Percentiles rank a stretch among this genome's conserved stretches.
Conservation (phyloP, 2,329 filamentous ascomycete species). For the Penicillium hordei region DNA sequence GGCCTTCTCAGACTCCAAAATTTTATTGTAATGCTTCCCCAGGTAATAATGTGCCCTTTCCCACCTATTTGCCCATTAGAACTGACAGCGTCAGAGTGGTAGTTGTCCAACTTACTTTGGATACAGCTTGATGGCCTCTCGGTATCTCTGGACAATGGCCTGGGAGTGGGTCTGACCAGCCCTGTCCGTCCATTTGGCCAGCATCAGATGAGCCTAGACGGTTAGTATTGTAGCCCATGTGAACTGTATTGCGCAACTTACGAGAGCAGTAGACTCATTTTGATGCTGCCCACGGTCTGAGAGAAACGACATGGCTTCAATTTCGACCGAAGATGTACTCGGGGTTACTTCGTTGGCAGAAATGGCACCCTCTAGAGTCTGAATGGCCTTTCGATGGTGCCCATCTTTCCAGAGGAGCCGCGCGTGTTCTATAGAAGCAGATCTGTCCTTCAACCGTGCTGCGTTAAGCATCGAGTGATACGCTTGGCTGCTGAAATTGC, state of each 20-base stretch:
- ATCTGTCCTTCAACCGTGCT: conserved; percentile 76
- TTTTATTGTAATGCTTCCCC: conserved; percentile 94
- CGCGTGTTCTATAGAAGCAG: conserved; percentile 91
- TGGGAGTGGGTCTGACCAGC: conserved; percentile 89
- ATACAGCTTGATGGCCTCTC: conserved; percentile 61
- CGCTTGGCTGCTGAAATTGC: conserved; percentile 78
- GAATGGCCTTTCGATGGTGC: conserved; percentile 91
- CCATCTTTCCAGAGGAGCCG: conserved; percentile 90
- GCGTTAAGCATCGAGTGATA: conserved; percentile 94
- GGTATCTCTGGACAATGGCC: conserved; percentile 77
- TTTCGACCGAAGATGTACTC: conserved; percentile 41
- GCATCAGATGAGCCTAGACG: conserved; percentile 65
- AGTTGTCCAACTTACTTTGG: conserved; percentile 26
- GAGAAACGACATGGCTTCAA: conserved; percentile 37
- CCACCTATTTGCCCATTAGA: conserved; percentile 58
- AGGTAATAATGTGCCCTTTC: conserved; percentile 98
- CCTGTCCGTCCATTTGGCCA: conserved; percentile 94
- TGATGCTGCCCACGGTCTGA: conserved; percentile 48
- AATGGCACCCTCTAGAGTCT: conserved; percentile 84
- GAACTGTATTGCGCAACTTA: conserved; percentile 20
- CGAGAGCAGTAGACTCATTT: conserved; percentile 52
- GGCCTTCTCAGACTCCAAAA: conserved; percentile 82
- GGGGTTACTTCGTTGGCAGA: conserved; percentile 71
- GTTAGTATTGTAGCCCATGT: conserved; percentile 45
- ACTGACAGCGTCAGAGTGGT: not conserved